Conservation (phyloP, 306 rosid species). For the Argentina anserina region DNA sequence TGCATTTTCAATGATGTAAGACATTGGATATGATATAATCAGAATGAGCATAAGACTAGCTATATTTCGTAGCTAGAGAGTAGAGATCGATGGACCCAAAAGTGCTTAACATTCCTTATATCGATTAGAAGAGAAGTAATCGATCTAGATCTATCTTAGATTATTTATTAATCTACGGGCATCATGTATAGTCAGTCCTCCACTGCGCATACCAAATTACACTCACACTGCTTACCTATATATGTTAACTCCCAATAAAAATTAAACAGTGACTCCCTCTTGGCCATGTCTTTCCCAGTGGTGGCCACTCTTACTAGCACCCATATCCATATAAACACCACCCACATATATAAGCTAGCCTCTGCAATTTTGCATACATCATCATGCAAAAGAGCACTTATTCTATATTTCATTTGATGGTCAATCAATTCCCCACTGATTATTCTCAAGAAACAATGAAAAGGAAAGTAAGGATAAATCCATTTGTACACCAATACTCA, state of each 20-base stretch:
- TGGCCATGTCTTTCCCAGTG: constrained; percentile 19
- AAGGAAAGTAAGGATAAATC: neutral
- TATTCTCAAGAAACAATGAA: neutral
- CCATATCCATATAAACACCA: constrained; percentile 1
- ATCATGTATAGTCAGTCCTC: neutral
- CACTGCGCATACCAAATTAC: constrained; percentile 2
- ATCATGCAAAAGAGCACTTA: constrained; percentile 16
- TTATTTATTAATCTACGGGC: neutral
- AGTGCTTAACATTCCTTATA: neutral
- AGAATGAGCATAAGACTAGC: neutral
- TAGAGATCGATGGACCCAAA: no score
- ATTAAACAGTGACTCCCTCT: constrained; percentile 8
- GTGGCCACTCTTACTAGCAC: constrained; percentile 24
- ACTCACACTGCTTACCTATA: neutral
- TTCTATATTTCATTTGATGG: constrained; percentile 10
- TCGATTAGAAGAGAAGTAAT: neutral
- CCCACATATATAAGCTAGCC: neutral
- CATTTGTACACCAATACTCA: neutral
- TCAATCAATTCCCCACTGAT: neutral
- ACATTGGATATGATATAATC: neutral
- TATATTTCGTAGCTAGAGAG: neutral
- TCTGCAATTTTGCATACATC: constrained; percentile 1
- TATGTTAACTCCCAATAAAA: constrained; percentile 6
- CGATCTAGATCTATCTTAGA: neutral
- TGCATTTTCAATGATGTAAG: neutral